phyloP scores from a whole-genome alignment of 2,329 filamentous ascomycete species.

The Colletotrichum sp. region DNA sequence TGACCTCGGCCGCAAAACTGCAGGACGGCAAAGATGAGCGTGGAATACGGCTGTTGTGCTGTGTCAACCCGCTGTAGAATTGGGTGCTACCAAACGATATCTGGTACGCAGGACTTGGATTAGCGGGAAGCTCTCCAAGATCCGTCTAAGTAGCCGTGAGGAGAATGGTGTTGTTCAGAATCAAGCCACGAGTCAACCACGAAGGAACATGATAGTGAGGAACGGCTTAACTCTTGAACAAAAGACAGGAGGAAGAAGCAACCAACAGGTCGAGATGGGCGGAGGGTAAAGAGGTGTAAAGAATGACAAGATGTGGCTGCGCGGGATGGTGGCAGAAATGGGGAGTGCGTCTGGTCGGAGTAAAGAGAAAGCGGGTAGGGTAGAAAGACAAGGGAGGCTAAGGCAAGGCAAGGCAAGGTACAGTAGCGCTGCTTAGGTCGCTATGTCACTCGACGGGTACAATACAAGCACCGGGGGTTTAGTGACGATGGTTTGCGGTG shows the following conservation, averaged over 20 bases:
- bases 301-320: conserved; percentile 4
- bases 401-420: conserved; percentile 31
- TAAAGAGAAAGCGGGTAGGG: conserved; percentile 24
- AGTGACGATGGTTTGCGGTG: conserved; percentile 37
- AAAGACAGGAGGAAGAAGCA: neutral
- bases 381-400: conserved; percentile 26
- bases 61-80: neutral
- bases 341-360: conserved; percentile 8
- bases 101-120: conserved; percentile 9
- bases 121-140: neutral
- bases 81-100: neutral
- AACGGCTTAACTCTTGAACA: neutral
- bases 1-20: neutral
- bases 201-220: neutral
- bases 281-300: conserved; percentile 9
- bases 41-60: neutral
- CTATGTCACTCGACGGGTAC: conserved; percentile 32
- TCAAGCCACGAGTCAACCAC: neutral
- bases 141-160: neutral
- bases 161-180: neutral
- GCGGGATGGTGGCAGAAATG: conserved; percentile 15
- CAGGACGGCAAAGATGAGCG: neutral
- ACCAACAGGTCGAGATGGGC: neutral
- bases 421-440: conserved; percentile 26
- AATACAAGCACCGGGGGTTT: conserved; percentile 29